These are phyloP conservation scores for Alnus rubra DNA, from an alignment of 306 rosid genomes.

Conservation along the genomic window DNA sequence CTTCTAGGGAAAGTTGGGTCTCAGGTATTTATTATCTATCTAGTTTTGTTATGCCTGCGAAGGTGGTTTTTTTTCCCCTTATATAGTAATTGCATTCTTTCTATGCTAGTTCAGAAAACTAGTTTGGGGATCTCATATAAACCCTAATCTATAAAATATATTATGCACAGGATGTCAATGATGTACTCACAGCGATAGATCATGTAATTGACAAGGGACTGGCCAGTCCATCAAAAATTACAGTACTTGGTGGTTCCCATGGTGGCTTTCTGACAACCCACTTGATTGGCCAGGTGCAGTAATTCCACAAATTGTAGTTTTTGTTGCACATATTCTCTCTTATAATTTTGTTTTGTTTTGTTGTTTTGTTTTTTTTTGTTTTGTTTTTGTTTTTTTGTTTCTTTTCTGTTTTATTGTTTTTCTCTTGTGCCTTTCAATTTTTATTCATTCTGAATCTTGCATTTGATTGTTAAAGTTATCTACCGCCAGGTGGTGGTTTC, in stretches of 20 bases:
- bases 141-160: slow-evolving; percentile 26
- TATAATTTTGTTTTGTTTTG: too few species aligned
- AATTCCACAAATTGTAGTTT: slow-evolving; percentile 9
- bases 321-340: neutral
- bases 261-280: slow-evolving; percentile 97
- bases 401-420: neutral
- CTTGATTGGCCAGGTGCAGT: slow-evolving; percentile 92
- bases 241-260: slow-evolving; percentile 89
- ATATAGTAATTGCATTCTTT: neutral
- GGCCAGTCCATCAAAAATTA: slow-evolving; percentile 74
- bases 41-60: slow-evolving; percentile 3
- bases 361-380: too few species aligned
- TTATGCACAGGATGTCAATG: slow-evolving; percentile 76
- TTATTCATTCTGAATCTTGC: neutral
- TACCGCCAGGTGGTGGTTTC: neutral
- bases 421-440: slow-evolving; percentile 1
- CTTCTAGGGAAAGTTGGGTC: slow-evolving; percentile 83
- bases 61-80: neutral
- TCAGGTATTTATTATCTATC: slow-evolving; percentile 60
- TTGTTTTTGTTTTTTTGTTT: too few species aligned
- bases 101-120: neutral
- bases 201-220: slow-evolving; percentile 68
- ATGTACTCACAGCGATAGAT: slow-evolving; percentile 79
- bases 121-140: slow-evolving; percentile 4
- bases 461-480: neutral